phyloP scores from a whole-genome alignment of 352 stramenopile genomes.

The Aphanomyces euteiches region DNA sequence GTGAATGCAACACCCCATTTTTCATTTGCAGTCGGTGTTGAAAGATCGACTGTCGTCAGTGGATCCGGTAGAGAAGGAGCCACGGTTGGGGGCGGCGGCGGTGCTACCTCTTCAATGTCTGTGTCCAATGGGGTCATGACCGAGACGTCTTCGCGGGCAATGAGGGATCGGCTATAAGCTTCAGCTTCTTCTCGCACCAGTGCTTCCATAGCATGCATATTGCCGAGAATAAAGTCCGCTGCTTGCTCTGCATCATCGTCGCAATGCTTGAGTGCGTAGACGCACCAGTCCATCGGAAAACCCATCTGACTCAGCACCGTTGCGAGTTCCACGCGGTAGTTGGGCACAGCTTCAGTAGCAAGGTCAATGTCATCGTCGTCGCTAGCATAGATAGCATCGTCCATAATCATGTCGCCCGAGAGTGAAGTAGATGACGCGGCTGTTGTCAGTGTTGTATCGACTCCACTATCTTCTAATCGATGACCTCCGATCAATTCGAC shows the following conservation, averaged over 20 bases:
- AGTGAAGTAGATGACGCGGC: constrained; percentile 30
- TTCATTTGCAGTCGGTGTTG: constrained; percentile 36
- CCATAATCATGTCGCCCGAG: constrained; percentile 34
- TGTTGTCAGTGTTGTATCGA: constrained; percentile 16
- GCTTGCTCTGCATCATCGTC: constrained; percentile 80
- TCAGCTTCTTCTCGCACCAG: constrained; percentile 75
- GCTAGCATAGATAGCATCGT: constrained; percentile 71
- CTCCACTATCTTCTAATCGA: constrained; percentile 65
- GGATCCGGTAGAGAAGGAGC: not conserved
- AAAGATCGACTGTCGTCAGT: not conserved
- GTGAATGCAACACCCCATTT: constrained; percentile 87
- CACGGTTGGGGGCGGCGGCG: constrained; percentile 35
- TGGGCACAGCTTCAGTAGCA: constrained; percentile 49
- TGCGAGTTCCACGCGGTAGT: constrained; percentile 80
- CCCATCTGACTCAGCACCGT: constrained; percentile 81
- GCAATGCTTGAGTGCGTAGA: constrained; percentile 77
- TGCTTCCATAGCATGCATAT: constrained; percentile 78
- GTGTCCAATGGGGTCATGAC: not conserved
- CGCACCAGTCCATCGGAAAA: constrained; percentile 84
- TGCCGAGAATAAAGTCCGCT: constrained; percentile 78
- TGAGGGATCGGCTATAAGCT: constrained; percentile 38
- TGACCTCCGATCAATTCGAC: constrained; percentile 82
- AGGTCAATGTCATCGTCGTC: constrained; percentile 73
- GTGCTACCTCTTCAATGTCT: constrained; percentile 29
- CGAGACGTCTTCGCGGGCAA: constrained; percentile 25